phyloP scores from a whole-genome alignment of 495 filamentous ascomycete species.

The Jackrogersella multiformis region DNA sequence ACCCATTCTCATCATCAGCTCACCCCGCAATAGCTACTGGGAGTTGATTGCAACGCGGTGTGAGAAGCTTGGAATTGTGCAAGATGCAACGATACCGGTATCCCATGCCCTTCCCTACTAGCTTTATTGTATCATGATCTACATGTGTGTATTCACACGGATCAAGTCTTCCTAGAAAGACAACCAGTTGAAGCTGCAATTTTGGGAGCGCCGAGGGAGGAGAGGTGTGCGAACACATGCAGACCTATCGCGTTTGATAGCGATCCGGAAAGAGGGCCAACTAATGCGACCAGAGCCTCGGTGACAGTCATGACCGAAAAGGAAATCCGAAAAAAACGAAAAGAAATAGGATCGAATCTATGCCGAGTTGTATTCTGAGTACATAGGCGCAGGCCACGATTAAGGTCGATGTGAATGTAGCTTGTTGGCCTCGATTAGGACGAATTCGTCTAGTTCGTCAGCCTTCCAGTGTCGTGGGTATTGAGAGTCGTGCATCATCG shows the following conservation, averaged over 20 bases:
- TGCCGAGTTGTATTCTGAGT: conserved; percentile 35
- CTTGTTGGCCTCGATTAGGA: conserved; percentile 15
- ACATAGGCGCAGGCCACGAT: conserved; percentile 37
- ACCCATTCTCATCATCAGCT: neutral
- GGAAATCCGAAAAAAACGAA: conserved; percentile 23
- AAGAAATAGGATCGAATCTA: conserved; percentile 30
- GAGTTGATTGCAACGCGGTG: conserved; percentile 3
- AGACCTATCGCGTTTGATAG: neutral
- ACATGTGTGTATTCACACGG: neutral
- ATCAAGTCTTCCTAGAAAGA: neutral
- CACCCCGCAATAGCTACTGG: neutral
- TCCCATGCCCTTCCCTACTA: neutral
- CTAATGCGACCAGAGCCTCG: neutral
- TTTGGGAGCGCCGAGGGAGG: neutral
- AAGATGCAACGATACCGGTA: conserved; percentile 1
- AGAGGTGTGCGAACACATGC: neutral
- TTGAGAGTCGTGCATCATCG: conserved; percentile 35
- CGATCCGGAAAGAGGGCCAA: neutral
- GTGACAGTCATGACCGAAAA: conserved; percentile 10
- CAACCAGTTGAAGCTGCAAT: neutral
- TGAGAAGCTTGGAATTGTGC: neutral
- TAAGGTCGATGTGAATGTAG: conserved; percentile 16
- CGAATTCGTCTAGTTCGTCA: conserved; percentile 16
- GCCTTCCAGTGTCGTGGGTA: conserved; percentile 16
- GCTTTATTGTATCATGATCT: neutral